Base-by-base conservation (phyloP, 768 basidiomycete species). In the Fomitopsis pulvina region DNA sequence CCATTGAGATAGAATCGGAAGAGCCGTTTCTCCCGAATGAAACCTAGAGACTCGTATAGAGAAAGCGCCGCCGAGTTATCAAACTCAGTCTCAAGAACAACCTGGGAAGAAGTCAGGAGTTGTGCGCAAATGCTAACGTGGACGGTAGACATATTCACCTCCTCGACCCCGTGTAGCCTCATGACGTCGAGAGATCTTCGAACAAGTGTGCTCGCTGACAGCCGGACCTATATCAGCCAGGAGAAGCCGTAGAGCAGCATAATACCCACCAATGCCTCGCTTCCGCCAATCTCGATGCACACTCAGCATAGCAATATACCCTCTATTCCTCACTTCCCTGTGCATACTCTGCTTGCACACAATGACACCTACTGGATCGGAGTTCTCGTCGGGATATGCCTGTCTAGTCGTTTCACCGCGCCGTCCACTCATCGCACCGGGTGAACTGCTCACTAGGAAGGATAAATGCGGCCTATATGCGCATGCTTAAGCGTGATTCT, bases 221-320 rank as follows among this genome's bases (percentile, higher is more conserved):
- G 50, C 46, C 54, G 22, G 14, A 18, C 26, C 22, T 54, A 58
- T 65, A 68, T 68, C 66, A 72, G 60, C 70, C 61, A 67, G 61
- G 26, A 26, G 7, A 38, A 37, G 21, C 27, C 10, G 51, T 47
- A n/a, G 43, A 7, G 30, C 21, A 71, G 10, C 11, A 38, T 6
- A 9, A 22, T 73, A 77, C 87, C 64, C 66, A 92, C 92, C 92
- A 64, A 98, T 92, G 28, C 96, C 95, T 47, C 85, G 81, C 67
- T 95, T 87, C 30, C 95, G 76, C 79, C 83, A 96, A 32, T 73
- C 68, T 66, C 83, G 84, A 66, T 79, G 77, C 25, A 97, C 92
- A 61, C 90, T 92, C 48, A 98, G 79, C 96, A 98, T 98, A 30
- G 94, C 96, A 51, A 99, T 95, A 65, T 99, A 99, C 12, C 96